phyloP scores from a whole-genome alignment of 2,329 filamentous ascomycete genomes.

The Microdochium bolleyi region DNA sequence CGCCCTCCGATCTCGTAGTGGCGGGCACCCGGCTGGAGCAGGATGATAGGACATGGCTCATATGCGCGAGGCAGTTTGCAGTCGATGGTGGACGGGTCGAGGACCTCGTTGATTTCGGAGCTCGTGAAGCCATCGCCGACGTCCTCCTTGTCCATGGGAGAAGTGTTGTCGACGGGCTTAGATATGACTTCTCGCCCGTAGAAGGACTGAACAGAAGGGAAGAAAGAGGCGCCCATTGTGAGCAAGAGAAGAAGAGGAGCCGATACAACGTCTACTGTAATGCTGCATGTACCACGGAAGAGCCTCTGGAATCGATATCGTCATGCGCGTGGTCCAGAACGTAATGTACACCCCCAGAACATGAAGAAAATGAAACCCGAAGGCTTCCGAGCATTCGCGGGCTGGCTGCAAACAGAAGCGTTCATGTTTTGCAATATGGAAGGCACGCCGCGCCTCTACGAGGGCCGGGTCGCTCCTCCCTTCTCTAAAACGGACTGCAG shows the following conservation, averaged over 20 bases:
- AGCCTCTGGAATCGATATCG: no score
- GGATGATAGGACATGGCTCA: constrained; percentile 34
- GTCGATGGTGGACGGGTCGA: constrained; percentile 25
- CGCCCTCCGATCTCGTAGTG: constrained; percentile 45
- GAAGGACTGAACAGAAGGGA: constrained; percentile 25
- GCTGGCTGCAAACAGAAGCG: no score
- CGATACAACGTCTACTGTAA: no score
- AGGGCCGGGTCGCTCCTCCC: no score
- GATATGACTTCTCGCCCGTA: constrained; percentile 17
- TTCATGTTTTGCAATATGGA: no score
- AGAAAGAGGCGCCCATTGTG: constrained; percentile 10
- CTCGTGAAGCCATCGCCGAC: constrained; percentile 45
- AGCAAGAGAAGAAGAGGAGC: background rate
- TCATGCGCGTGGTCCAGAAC: no score
- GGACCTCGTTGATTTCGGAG: constrained; percentile 29
- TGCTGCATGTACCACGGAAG: no score
- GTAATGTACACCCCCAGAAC: no score
- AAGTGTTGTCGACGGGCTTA: constrained; percentile 4
- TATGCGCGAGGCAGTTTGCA: constrained; percentile 37
- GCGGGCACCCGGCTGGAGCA: constrained; percentile 39
- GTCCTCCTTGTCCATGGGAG: background rate
- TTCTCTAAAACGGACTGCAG: no score
- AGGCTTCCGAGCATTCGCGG: no score
- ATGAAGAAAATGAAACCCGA: no score
- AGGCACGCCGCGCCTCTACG: no score